These are phyloP conservation scores for Phytophthora aleatoria DNA, from an alignment of 352 stramenopile species.

Conservation along the genomic window DNA sequence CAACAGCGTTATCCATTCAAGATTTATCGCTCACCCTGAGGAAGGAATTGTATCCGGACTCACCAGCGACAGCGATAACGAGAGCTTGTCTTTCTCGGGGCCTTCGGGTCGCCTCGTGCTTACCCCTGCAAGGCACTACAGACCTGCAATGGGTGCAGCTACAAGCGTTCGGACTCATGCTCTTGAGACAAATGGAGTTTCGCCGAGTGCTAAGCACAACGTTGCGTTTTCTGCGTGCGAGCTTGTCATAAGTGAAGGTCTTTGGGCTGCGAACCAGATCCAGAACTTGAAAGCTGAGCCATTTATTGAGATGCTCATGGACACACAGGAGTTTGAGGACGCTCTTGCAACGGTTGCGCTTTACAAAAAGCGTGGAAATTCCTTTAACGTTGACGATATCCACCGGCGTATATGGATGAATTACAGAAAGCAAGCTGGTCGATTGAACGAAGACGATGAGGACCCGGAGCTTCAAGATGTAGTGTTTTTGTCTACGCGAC, in stretches of 20 bases:
- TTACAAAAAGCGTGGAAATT: slow-evolving; percentile 10
- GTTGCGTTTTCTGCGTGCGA: slow-evolving; percentile 19
- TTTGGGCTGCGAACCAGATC: slow-evolving; percentile 28
- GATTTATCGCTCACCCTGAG: slow-evolving; percentile 16
- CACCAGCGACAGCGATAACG: slow-evolving; percentile 21
- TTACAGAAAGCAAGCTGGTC: slow-evolving; percentile 35
- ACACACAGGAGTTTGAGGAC: slow-evolving; percentile 40
- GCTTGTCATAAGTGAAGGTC: slow-evolving; percentile 16
- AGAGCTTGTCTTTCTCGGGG: slow-evolving; percentile 1
- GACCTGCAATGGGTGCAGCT: slow-evolving; percentile 5
- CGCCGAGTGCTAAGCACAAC: slow-evolving; percentile 1
- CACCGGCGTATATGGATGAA: slow-evolving; percentile 57
- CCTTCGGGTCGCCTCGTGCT: slow-evolving; percentile 18
- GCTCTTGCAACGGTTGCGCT: slow-evolving; percentile 37
- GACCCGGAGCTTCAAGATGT: slow-evolving; percentile 8
- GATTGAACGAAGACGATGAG: background rate
- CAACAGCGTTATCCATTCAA: slow-evolving; percentile 24
- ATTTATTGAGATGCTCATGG: slow-evolving; percentile 53
- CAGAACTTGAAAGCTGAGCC: slow-evolving; percentile 17
- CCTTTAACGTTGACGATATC: slow-evolving; percentile 46
- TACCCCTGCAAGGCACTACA: slow-evolving; percentile 11
- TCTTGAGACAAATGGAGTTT: background rate
- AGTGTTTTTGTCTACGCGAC: slow-evolving; percentile 24
- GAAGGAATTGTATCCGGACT: slow-evolving; percentile 6
- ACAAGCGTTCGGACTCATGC: slow-evolving; percentile 15